Conservation (phyloP, 2,329 filamentous ascomycete species). For the Phaeosphaeria sp. region DNA sequence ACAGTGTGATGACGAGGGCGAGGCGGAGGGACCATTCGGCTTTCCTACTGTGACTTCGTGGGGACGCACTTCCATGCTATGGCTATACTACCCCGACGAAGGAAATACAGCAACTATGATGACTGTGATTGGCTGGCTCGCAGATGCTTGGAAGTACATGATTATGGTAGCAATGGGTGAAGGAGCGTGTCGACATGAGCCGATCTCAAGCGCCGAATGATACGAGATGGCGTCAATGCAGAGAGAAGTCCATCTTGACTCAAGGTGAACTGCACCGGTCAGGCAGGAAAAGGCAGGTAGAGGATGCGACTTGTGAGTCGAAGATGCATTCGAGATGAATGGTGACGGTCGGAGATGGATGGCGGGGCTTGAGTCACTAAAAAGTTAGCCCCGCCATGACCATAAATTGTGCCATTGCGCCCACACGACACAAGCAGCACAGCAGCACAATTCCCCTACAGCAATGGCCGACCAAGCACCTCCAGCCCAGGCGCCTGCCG, state of each 20-base stretch:
- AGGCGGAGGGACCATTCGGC: not conserved
- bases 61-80: not conserved
- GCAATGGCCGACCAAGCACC: constrained; percentile 43
- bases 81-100: not conserved
- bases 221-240: not conserved
- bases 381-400: constrained; percentile 20
- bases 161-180: not conserved
- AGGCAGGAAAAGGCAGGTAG: not conserved
- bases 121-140: not conserved
- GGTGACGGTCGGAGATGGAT: constrained; percentile 19
- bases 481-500: constrained; percentile 30
- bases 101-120: not conserved
- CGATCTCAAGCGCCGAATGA: not conserved
- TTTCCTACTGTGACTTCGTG: not conserved
- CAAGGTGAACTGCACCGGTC: not conserved
- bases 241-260: not conserved
- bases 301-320: not conserved
- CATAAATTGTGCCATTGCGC: constrained; percentile 20
- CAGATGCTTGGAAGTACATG: not conserved
- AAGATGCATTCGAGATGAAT: constrained; percentile 11
- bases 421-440: constrained; percentile 23
- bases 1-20: not conserved
- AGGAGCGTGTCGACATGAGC: not conserved
- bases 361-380: constrained; percentile 26
- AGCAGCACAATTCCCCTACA: constrained; percentile 18